Evolutionary conservation across 768 basidiomycete species (phyloP), one percentile per base, ranked within the genome.

Genomic region (Boletales sp.): DNA sequence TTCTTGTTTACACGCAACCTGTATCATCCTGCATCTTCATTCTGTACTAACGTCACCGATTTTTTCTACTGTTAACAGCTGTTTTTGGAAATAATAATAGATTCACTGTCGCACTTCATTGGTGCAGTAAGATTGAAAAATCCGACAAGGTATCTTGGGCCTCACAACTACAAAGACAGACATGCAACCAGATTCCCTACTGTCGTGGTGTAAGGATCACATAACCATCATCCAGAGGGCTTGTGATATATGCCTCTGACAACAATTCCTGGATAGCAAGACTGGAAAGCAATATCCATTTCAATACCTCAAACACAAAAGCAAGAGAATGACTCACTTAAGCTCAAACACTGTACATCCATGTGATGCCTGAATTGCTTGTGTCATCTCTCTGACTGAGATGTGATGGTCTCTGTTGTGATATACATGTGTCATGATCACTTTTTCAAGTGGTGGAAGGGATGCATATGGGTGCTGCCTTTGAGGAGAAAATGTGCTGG

Each of bases 221-320:
- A 54, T 56, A 47, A 1, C 43, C 61, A 46, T 67, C 57, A 50
- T 67, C 67, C 17, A 67, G 57, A 19, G 63, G 67, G 36, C 58
- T 66, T 19, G 68, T 65, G 31, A 67, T 53, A 32, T 63, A 68
- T 38, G 58, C 67, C 36, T 67, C 67, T 35, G 50, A 57, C 13
- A 67, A 41, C 10, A 67, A 35, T 38, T 32, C 34, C 32, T 67
- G 51, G 9, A 65, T 4, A 21, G 63, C 54, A 44, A 39, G n/a
- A 9, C 65, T 67, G 6, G 33, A 32, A 18, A 33, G 19, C 1
- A 44, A 28, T 28, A 1, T 5, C 25, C 9, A 25, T 36, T 57
- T 18, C 56, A 33, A 5, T 32, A 30, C 30, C n/a, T n/a, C 10
- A 13, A 5, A 34, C 13, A 18, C 17, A 17, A 15, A 44, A 8